Conservation (phyloP, 768 basidiomycete genomes). For the Fomitopsis pulvina region DNA sequence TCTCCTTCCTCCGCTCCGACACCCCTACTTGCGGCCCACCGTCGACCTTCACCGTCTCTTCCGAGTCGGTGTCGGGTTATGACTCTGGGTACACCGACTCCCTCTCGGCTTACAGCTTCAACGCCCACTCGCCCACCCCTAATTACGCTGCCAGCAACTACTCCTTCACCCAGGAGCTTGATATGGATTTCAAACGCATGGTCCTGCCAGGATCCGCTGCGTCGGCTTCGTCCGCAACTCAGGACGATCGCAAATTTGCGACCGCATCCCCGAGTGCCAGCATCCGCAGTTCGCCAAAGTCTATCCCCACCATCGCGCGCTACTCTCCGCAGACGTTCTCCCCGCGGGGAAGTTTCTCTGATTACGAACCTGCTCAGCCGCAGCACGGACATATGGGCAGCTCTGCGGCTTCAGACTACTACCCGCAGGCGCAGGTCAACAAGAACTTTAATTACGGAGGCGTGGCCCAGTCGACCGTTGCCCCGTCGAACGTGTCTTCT, state of each 20-base stretch:
- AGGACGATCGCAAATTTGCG: conserved; percentile 53
- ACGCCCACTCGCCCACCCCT: conserved; percentile 44
- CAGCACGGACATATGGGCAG: conserved; percentile 39
- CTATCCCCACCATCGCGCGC: conserved; percentile 23
- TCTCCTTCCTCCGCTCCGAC: conserved; percentile 56
- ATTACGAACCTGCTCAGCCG: conserved; percentile 50
- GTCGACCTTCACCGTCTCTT: conserved; percentile 73
- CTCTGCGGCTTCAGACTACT: conserved; percentile 44
- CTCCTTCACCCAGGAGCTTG: conserved; percentile 32
- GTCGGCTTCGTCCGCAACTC: conserved; percentile 7
- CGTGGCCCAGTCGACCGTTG: conserved; percentile 34
- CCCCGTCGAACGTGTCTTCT: conserved; percentile 49
- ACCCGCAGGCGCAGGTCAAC: conserved; percentile 23
- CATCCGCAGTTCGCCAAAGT: conserved; percentile 54
- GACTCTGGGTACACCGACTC: conserved; percentile 49
- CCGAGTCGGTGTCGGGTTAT: conserved; percentile 47
- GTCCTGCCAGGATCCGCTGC: conserved; percentile 30
- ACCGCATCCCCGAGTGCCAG: conserved; percentile 25
- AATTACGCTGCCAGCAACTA: conserved; percentile 39
- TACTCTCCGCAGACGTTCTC: conserved; percentile 20
- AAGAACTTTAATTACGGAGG: conserved; percentile 13
- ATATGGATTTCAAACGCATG: conserved; percentile 58
- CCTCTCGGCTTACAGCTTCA: conserved; percentile 55
- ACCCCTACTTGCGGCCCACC: conserved; percentile 63
- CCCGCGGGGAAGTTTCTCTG: conserved; percentile 54